Percentiles rank a stretch among this genome's conserved stretches.
phyloP scores from a whole-genome alignment of 257 asterid species.

The Ehretia macrophylla region DNA sequence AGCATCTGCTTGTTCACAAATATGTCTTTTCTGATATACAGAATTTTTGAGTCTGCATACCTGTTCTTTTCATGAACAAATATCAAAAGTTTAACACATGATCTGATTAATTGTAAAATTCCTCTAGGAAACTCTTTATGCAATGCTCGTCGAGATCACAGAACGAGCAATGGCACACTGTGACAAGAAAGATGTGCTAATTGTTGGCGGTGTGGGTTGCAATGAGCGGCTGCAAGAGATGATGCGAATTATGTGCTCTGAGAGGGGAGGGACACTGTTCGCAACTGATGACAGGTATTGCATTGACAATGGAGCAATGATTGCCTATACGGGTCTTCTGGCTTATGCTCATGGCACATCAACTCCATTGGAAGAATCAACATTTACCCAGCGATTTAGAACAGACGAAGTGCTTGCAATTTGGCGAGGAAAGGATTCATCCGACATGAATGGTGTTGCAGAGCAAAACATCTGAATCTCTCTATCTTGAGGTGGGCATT shows the following conservation, averaged over 20 bases:
- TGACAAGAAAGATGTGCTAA: constrained; percentile 81
- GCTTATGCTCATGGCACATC: constrained; percentile 72
- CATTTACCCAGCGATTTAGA: constrained; percentile 88
- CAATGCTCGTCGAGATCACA: constrained; percentile 97
- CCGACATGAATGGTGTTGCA: constrained; percentile 10
- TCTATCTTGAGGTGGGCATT: too few species aligned
- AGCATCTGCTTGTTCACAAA: neutral
- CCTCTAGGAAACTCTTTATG: constrained; percentile 76
- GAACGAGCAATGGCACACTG: constrained; percentile 98
- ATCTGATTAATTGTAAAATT: neutral
- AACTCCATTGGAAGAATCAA: constrained; percentile 75
- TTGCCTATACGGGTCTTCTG: constrained; percentile 91
- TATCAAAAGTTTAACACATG: too few species aligned
- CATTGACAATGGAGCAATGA: constrained; percentile 95
- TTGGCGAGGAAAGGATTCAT: constrained; percentile 78
- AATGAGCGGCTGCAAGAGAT: constrained; percentile 84
- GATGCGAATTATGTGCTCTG: constrained; percentile 92
- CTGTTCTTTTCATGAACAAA: neutral
- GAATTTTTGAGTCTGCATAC: neutral
- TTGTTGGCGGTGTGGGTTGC: constrained; percentile 99
- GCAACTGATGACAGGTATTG: constrained; percentile 96
- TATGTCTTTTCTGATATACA: neutral
- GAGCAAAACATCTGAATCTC: neutral
- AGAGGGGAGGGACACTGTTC: constrained; percentile 78
- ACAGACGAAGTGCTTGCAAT: constrained; percentile 90